These are phyloP conservation scores for Boletus mariae DNA, from an alignment of 1,284 basidiomycete genomes.

Conservation along the genomic window DNA sequence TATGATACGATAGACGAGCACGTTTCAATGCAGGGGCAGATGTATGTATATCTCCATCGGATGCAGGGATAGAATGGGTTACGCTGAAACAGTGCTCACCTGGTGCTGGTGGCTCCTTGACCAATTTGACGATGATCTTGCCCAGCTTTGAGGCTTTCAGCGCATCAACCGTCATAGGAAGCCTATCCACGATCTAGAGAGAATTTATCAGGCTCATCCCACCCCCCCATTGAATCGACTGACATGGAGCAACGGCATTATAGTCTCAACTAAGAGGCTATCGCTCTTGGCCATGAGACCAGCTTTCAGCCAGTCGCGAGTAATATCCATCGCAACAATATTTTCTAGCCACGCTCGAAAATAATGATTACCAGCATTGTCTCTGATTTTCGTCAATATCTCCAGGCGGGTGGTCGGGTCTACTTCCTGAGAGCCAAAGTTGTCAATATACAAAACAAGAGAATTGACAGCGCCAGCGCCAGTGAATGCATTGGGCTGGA, in stretches of 20 bases:
- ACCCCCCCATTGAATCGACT: slow-evolving; percentile 34
- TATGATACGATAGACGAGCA: slow-evolving; percentile 35
- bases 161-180: slow-evolving; percentile 66
- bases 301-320: slow-evolving; percentile 74
- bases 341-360: slow-evolving; percentile 81
- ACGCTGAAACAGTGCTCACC: slow-evolving; percentile 49
- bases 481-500: slow-evolving; percentile 56
- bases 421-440: slow-evolving; percentile 59
- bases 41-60: slow-evolving; percentile 31
- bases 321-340: slow-evolving; percentile 63
- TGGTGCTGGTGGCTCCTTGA: slow-evolving; percentile 62
- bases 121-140: slow-evolving; percentile 69
- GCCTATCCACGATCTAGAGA: slow-evolving; percentile 71
- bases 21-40: slow-evolving; percentile 23
- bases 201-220: slow-evolving; percentile 18
- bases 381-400: slow-evolving; percentile 72
- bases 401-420: slow-evolving; percentile 59
- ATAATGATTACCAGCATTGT: slow-evolving; percentile 78
- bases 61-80: slow-evolving; percentile 17
- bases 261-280: slow-evolving; percentile 59
- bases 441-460: slow-evolving; percentile 52
- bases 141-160: slow-evolving; percentile 70
- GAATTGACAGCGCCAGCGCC: slow-evolving; percentile 63
- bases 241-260: slow-evolving; percentile 81
- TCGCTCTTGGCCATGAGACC: slow-evolving; percentile 55